Base-by-base conservation (phyloP, 495 filamentous ascomycete genomes). In the Sporormia fimetaria region DNA sequence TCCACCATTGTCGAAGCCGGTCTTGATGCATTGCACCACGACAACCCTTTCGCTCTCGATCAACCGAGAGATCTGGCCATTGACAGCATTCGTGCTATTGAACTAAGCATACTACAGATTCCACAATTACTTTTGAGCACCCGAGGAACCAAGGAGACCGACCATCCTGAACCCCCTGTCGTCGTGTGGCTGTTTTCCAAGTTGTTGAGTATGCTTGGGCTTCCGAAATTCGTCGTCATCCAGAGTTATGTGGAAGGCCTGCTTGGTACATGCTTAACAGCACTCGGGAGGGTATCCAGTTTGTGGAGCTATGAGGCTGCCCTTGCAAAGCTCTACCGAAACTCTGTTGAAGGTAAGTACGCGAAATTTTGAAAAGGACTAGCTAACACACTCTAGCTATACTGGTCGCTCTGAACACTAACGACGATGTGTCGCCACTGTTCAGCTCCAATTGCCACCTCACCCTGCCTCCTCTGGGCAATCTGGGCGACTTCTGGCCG, bases 1-100 rank as follows among this genome's bases (percentile, higher is more conserved):
- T 79, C 77, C 48, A 80, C 94, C 44, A 79, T 92, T 48, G 70
- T 83, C 34, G 76, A 82, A 52, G 83, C 84, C 30, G 81, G 87
- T 15, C 61, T 98, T 2, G 83, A 83, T 40, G 66, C 66, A 24
- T 67, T 79, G 26, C 47, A 58, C 15, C 64, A 67, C 44, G 68
- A 80, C 49, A 72, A 81, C 44, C 72, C 77, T 14, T 81, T 83
- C 51, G 64, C 65, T 21, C 58, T 72, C 4, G 62, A 62, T 4
- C 52, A 68, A 21, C 56, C 81, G 25, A 60, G 78, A 22, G 56
- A 64, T 8, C 76, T 86, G 53, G 69, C 76, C 3, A 51, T 61
- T 3, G 72, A 79, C 51, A 86, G 82, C 40, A 62, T 87, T 29
- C 68, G 78, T 42, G 83, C 86, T 6, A 72, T 96, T 23, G 68